Base-by-base conservation (phyloP, 352 stramenopile species). In the Pythium chondricola region DNA sequence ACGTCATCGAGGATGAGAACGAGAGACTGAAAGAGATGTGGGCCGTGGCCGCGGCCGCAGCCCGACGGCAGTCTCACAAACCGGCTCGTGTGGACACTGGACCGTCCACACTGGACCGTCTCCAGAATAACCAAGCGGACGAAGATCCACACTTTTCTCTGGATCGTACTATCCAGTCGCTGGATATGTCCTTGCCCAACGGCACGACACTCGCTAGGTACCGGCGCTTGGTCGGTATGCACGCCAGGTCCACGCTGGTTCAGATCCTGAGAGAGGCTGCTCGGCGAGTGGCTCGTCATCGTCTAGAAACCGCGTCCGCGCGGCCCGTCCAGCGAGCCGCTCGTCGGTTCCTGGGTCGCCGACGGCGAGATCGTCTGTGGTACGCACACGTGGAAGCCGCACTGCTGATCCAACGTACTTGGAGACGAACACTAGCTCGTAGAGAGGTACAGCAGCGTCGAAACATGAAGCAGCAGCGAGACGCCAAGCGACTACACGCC, bases 171-270 rank as follows among this genome's bases (percentile, higher is more conserved):
- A n/a, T n/a, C n/a, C n/a, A n/a, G n/a, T n/a, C n/a, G n/a, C n/a
- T n/a, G n/a, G n/a, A n/a, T n/a, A n/a, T n/a, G n/a, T n/a, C n/a
- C n/a, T n/a, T n/a, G n/a, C n/a, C n/a, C n/a, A n/a, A 40, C 33
- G 62, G 62, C n/a, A 69, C 65, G 6, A 74, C 65, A 3, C 43
- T 69, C 20, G 65, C 65, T 5, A 50, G 62, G 20, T 74, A 69
- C 43, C 65, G 65, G 31, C 62, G 65, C 46, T 48, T 74, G 24
- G 65, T 74, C 8, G 65, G 65, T 1, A 69, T 55, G 22, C 54
- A 67, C 14, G 65, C 65, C 37, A 35, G 62, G 11, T 61, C 52
- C 10, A 63, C 52, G 11, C 42, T 74, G 18, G 32, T 26, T 30
- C 32, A 40, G 29, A 68, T 53, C 47, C 40, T 49, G 9, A 36